A percentile compares a stretch with the other conserved stretches of the same genome.
Conservation (phyloP, 768 basidiomycete genomes). For the Tulasnella sp. region DNA sequence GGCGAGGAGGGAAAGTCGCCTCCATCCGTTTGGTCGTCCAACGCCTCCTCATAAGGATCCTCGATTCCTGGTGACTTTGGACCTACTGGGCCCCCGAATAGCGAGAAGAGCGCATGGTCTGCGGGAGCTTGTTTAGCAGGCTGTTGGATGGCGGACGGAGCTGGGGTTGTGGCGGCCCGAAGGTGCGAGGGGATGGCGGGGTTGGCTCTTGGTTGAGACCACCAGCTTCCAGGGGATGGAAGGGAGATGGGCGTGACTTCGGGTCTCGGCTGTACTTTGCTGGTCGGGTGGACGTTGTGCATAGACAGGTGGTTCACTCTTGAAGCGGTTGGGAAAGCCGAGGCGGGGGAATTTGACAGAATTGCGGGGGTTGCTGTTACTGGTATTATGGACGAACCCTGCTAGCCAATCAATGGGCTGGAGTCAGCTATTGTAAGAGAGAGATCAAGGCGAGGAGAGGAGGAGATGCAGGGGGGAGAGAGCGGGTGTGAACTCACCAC, state of each 20-base stretch:
- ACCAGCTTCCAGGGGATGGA: constrained; percentile 1
- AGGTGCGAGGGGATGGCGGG: background rate
- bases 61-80: background rate
- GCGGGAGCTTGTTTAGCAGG: background rate
- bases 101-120: background rate
- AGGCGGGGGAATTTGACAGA: background rate
- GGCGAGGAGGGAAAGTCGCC: constrained; percentile 6
- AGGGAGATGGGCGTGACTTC: background rate
- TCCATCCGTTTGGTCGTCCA: background rate
- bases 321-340: background rate
- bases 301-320: background rate
- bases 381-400: background rate
- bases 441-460: background rate
- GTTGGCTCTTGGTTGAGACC: constrained; percentile 7
- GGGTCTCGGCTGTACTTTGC: constrained; percentile 2
- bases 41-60: constrained; percentile 4
- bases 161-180: background rate
- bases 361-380: background rate
- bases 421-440: background rate
- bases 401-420: background rate
- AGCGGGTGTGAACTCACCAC: background rate
- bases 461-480: background rate
- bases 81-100: constrained; percentile 5
- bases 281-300: background rate
- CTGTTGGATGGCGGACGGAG: background rate